Conservation (phyloP, 345 rosid species). For the Psidium guajava region DNA sequence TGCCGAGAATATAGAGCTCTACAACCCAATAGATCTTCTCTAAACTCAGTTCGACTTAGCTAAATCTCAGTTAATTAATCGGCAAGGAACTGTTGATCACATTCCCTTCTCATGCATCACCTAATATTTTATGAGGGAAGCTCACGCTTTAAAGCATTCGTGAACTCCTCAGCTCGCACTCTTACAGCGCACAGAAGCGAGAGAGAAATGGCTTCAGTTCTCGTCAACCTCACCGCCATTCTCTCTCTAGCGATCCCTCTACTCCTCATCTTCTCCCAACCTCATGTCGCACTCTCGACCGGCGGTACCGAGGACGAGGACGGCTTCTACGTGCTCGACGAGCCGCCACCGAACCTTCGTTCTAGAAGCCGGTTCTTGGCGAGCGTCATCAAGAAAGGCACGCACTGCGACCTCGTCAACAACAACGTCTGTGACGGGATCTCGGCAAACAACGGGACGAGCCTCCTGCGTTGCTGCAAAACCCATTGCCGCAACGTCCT, state of each 20-base stretch:
- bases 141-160: conserved; percentile 12
- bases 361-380: conserved; percentile 26
- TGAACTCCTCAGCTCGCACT: background rate
- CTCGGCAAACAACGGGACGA: conserved; percentile 45
- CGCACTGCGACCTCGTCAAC: conserved; percentile 11
- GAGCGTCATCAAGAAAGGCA: conserved; percentile 29
- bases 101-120: background rate
- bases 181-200: background rate
- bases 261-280: background rate
- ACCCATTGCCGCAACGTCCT: conserved; percentile 48
- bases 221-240: conserved; percentile 13
- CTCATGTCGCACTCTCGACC: background rate
- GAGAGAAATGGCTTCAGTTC: conserved; percentile 5
- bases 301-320: conserved; percentile 11
- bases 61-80: background rate
- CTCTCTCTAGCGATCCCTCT: background rate
- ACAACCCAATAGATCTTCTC: background rate
- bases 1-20: conserved; percentile 7
- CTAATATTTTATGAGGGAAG: conserved; percentile 10
- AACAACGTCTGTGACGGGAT: conserved; percentile 46
- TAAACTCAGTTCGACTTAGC: background rate
- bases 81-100: background rate
- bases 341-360: conserved; percentile 1
- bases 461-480: conserved; percentile 62
- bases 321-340: conserved; percentile 23